Percentiles rank a stretch among this genome's conserved stretches.
Evolutionary conservation across 345 rosid genomes (phyloP).

Genomic region (Acer negundo): DNA sequence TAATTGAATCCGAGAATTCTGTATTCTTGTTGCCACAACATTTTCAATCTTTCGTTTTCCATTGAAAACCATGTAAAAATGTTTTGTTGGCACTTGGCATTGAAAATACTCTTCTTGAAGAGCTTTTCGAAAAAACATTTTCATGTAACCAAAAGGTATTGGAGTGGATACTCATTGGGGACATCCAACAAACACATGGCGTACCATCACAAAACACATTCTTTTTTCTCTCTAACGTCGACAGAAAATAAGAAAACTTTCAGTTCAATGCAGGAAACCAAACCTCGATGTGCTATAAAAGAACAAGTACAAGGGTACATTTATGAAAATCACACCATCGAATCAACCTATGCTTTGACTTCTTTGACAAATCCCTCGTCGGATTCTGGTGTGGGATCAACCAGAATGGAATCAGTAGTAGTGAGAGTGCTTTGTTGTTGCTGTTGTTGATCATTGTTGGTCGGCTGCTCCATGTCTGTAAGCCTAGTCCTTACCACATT

Average conservation of each 20-base stretch:
- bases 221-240: not conserved
- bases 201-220: not conserved
- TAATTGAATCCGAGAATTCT: not conserved
- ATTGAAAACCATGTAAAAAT: too few species aligned
- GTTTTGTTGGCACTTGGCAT: too few species aligned
- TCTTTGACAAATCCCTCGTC: slow-evolving; percentile 36
- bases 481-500: slow-evolving; percentile 71
- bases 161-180: not conserved
- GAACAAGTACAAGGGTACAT: not conserved
- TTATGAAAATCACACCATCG: not conserved
- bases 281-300: too few species aligned
- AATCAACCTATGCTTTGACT: slow-evolving; percentile 21
- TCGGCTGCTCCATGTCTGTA: slow-evolving; percentile 58
- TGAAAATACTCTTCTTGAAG: too few species aligned
- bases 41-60: too few species aligned
- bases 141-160: not conserved
- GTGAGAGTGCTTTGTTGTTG: slow-evolving; percentile 18
- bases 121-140: too few species aligned
- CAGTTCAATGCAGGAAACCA: not conserved
- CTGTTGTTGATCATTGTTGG: slow-evolving; percentile 41
- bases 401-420: slow-evolving; percentile 20
- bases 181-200: slow-evolving; percentile 15
- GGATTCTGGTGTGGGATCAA: slow-evolving; percentile 32
- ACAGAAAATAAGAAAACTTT: too few species aligned
- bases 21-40: not conserved